Conservation (phyloP, 371 early-diverging fungal species). For the Choanephora cucurbitarum region DNA sequence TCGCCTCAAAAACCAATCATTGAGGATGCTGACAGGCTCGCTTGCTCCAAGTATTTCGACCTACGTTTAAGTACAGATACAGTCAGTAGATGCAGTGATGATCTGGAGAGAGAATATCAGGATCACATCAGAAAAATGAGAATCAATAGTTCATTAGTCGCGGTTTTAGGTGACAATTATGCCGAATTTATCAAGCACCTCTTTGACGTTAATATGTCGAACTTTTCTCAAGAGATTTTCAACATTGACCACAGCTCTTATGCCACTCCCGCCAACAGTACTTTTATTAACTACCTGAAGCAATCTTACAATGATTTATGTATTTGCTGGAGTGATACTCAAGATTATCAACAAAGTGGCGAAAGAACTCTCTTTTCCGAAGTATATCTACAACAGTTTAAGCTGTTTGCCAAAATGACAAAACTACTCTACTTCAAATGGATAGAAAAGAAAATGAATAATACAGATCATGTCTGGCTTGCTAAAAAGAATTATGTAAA, state of each 20-base stretch:
- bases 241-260: neutral
- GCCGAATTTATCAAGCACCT: neutral
- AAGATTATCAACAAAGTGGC: conserved; percentile 1
- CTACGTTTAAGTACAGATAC: conserved; percentile 1
- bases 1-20: conserved; percentile 9
- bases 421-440: conserved; percentile 7
- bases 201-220: neutral
- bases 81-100: conserved; percentile 1
- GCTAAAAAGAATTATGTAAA: conserved; percentile 10
- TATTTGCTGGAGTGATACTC: conserved; percentile 2
- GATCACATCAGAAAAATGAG: neutral
- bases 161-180: conserved; percentile 1
- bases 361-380: conserved; percentile 10
- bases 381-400: conserved; percentile 8
- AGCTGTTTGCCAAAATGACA: conserved; percentile 7
- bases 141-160: neutral
- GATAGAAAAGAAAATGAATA: conserved; percentile 7
- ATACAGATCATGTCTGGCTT: conserved; percentile 3
- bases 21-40: neutral
- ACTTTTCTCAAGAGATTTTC: conserved; percentile 4
- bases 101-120: conserved; percentile 6
- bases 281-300: conserved; percentile 4
- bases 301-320: conserved; percentile 9
- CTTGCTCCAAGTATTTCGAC: conserved; percentile 3
- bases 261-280: too few species aligned